These are phyloP conservation scores for Fusarium marasasianum DNA, from an alignment of 2,329 filamentous ascomycete species.

Conservation along the genomic window DNA sequence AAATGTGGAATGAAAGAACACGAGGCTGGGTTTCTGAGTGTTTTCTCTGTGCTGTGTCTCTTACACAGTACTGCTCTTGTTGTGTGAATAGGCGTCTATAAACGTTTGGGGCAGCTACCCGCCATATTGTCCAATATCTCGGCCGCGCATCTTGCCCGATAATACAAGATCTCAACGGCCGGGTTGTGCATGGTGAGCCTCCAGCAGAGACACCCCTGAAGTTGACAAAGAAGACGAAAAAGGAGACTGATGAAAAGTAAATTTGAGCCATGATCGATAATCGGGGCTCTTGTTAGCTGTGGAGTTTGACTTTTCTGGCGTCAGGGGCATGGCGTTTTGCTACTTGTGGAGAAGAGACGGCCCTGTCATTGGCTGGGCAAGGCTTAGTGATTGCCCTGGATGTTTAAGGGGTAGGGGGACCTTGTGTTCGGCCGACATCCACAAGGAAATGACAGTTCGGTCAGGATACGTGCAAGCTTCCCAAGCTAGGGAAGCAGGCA, in stretches of 20 bases:
- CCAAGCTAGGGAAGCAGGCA: neutral
- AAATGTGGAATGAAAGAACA: conserved; percentile 3
- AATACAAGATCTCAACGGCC: conserved; percentile 10
- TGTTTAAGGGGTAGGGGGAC: conserved; percentile 19
- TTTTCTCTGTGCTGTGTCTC: neutral
- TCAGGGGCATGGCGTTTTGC: conserved; percentile 35
- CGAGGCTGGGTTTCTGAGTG: neutral
- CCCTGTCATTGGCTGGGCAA: conserved; percentile 9
- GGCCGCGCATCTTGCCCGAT: neutral
- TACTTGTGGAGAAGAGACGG: conserved; percentile 22
- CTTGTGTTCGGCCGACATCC: conserved; percentile 23
- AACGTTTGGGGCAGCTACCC: neutral
- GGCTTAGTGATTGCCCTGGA: conserved; percentile 6
- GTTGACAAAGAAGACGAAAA: conserved; percentile 10
- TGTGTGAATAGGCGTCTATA: neutral
- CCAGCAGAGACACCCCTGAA: neutral
- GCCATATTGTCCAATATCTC: neutral
- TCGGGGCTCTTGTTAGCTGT: conserved; percentile 19
- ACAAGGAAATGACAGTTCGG: neutral
- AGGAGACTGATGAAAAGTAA: conserved; percentile 18
- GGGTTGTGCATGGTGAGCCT: neutral
- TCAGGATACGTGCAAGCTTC: neutral
- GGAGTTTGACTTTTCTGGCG: conserved; percentile 27
- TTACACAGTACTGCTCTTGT: neutral
- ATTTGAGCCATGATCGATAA: conserved; percentile 33